These are phyloP conservation scores for Didymellaceae sp. DNA, from an alignment of 2,329 filamentous ascomycete genomes.

Conservation along the genomic window DNA sequence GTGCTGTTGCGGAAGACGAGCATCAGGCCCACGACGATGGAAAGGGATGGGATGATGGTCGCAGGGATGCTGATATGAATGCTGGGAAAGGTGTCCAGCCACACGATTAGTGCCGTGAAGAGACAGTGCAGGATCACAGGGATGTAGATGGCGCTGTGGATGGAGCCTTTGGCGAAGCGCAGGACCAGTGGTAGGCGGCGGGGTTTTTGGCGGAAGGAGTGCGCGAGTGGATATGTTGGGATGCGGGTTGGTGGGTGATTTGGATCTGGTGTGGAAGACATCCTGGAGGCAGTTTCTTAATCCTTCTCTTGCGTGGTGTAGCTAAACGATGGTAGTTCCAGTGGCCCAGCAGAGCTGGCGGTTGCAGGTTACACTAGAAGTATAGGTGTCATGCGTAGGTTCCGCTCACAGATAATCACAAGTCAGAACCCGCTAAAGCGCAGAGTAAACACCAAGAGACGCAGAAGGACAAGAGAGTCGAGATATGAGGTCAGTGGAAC, in stretches of 20 bases:
- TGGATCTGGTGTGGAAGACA: constrained; percentile 10
- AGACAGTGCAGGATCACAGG: constrained; percentile 64
- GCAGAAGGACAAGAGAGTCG: not conserved
- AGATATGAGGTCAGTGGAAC: not conserved
- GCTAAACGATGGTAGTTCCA: too few relatives aligned
- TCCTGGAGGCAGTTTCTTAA: not conserved
- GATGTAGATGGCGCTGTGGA: constrained; percentile 64
- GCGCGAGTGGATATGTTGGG: constrained; percentile 55
- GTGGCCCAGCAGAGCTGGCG: too few relatives aligned
- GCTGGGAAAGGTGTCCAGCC: constrained; percentile 59
- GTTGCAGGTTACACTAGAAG: too few relatives aligned
- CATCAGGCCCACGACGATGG: constrained; percentile 71
- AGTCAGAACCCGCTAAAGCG: too few relatives aligned
- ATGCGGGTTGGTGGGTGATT: constrained; percentile 1
- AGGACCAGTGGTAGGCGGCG: constrained; percentile 68
- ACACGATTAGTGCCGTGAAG: constrained; percentile 66
- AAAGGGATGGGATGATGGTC: constrained; percentile 67
- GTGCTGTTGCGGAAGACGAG: constrained; percentile 72
- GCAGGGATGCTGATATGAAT: constrained; percentile 61
- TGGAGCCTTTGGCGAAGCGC: constrained; percentile 68
- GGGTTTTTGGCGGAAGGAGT: constrained; percentile 55
- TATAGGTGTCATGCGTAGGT: too few relatives aligned
- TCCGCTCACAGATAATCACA: not conserved
- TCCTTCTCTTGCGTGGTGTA: not conserved
- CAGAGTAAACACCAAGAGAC: too few relatives aligned